These are phyloP conservation scores for Haplosporangium sp. DNA, from an alignment of 371 early-diverging fungal genomes.

Conservation along the genomic window DNA sequence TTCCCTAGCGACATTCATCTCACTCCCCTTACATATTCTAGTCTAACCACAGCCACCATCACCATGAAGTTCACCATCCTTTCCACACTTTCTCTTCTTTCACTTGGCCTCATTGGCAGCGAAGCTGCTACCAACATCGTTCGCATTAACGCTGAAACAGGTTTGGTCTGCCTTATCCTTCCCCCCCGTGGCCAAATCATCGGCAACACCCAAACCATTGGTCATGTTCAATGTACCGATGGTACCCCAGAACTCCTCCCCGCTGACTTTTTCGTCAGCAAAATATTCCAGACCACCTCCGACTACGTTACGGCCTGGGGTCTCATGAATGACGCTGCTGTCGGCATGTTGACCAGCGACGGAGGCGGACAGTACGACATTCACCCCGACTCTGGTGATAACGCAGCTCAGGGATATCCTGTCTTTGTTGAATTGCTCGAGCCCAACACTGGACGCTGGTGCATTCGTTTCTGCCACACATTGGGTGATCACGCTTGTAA, in stretches of 20 bases:
- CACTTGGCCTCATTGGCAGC: neutral
- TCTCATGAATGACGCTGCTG: neutral
- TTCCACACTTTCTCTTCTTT: neutral
- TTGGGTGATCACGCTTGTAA: slow-evolving; percentile 2
- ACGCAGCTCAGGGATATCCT: slow-evolving; percentile 7
- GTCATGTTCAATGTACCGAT: slow-evolving; percentile 14
- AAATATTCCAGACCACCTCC: slow-evolving; percentile 7
- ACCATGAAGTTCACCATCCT: neutral
- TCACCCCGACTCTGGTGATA: slow-evolving; percentile 12
- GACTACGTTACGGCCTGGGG: slow-evolving; percentile 14
- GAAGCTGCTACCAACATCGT: slow-evolving; percentile 8
- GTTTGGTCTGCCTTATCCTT: slow-evolving; percentile 12
- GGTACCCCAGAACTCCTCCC: slow-evolving; percentile 8
- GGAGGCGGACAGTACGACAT: slow-evolving; percentile 21
- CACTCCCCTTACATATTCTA: no score
- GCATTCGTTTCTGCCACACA: slow-evolving; percentile 17
- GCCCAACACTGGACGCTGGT: slow-evolving; percentile 16
- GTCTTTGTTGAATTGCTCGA: slow-evolving; percentile 23
- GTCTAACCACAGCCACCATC: neutral
- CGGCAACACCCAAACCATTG: slow-evolving; percentile 4
- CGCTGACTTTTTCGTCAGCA: slow-evolving; percentile 6
- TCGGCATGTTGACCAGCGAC: slow-evolving; percentile 7
- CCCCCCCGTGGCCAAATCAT: slow-evolving; percentile 10
- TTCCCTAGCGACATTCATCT: no score
- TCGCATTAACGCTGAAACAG: neutral